Conservation (phyloP, 345 rosid genomes). For the Physaria fendleri region DNA sequence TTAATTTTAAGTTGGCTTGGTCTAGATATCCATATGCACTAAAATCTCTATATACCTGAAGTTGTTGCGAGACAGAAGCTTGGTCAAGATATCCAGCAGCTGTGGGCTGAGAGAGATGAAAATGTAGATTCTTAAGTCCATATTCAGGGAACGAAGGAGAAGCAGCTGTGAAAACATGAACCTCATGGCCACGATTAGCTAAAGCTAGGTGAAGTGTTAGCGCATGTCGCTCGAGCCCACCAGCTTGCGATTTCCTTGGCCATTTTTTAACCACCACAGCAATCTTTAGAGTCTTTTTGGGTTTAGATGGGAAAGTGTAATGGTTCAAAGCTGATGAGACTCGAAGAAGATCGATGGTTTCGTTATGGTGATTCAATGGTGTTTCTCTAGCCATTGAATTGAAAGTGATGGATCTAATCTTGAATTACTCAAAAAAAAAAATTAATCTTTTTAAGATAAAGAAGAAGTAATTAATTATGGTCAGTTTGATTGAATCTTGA, state of each 20-base stretch:
- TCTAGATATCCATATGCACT: too few relatives aligned
- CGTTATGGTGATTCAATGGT: background rate
- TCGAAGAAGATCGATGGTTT: constrained; percentile 48
- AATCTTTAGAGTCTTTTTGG: constrained; percentile 50
- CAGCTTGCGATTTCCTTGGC: constrained; percentile 75
- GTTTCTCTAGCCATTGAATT: constrained; percentile 56
- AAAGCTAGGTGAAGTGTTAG: constrained; percentile 77
- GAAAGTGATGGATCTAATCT: constrained; percentile 14
- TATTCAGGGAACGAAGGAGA: constrained; percentile 47
- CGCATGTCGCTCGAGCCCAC: constrained; percentile 90
- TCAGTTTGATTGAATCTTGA: background rate
- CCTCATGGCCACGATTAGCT: constrained; percentile 76
- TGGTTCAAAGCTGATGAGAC: constrained; percentile 72
- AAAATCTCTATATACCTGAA: constrained; percentile 30
- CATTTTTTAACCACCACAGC: constrained; percentile 88
- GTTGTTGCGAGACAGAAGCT: constrained; percentile 59
- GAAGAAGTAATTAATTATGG: constrained; percentile 3
- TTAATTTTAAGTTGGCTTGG: too few relatives aligned
- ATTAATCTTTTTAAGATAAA: background rate
- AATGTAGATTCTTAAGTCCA: constrained; percentile 39
- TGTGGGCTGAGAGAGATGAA: constrained; percentile 74
- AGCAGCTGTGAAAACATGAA: constrained; percentile 78
- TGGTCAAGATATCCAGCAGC: constrained; percentile 76
- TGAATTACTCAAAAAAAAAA: constrained; percentile 13
- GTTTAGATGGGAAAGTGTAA: constrained; percentile 45